Percentiles rank a stretch among this genome's conserved stretches.
Evolutionary conservation across 139 green algal genomes (phyloP).

Genomic region (Chlamydomonas sphaeroides): DNA sequence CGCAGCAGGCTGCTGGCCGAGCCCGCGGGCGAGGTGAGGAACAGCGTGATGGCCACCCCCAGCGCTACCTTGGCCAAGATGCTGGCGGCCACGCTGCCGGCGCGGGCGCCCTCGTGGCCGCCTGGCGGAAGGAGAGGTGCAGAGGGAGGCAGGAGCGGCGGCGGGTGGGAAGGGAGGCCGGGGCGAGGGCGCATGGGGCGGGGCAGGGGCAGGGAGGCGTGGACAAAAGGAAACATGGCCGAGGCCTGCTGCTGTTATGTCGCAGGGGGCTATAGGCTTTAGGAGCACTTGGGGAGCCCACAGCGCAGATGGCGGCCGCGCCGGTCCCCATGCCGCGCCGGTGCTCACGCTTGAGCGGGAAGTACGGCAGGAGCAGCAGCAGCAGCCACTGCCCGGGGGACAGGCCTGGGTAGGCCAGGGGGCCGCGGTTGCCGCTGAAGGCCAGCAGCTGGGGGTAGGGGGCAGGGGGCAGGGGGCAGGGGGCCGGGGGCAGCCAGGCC

Average conservation of each 20-base stretch:
- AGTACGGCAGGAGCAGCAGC: conserved; percentile 33
- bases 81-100: not conserved
- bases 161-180: not conserved
- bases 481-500: not conserved
- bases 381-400: conserved; percentile 17
- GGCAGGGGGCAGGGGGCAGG: too few species aligned
- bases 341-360: not conserved
- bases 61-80: not conserved
- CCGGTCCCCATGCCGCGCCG: too few species aligned
- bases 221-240: too few species aligned
- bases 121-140: not conserved
- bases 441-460: conserved; percentile 17
- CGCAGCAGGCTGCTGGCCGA: not conserved
- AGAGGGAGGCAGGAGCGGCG: not conserved
- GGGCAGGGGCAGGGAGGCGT: too few species aligned
- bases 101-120: not conserved
- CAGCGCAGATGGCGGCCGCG: too few species aligned
- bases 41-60: not conserved
- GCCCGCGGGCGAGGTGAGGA: not conserved
- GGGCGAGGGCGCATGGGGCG: too few species aligned
- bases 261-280: too few species aligned
- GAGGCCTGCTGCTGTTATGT: too few species aligned
- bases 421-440: conserved; percentile 9
- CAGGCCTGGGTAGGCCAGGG: conserved; percentile 15
- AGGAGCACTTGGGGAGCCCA: too few species aligned